phyloP scores from a whole-genome alignment of 495 filamentous ascomycete genomes.

The Podospora fimiseda region DNA sequence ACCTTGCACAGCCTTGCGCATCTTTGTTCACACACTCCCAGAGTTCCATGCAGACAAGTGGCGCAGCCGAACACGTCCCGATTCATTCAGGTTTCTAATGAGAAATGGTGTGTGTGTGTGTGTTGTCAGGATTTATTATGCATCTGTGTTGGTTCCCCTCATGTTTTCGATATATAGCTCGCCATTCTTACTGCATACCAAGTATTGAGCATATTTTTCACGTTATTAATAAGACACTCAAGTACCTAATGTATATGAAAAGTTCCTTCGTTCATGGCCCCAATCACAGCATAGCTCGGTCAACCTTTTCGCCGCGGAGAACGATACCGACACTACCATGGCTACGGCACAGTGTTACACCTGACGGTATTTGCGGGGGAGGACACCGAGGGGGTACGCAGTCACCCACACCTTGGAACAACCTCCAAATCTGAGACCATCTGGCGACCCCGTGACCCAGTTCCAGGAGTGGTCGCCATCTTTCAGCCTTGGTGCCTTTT shows the following conservation, averaged over 20 bases:
- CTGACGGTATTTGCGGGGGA: neutral
- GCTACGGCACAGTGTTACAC: neutral
- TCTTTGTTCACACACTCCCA: neutral
- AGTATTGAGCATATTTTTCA: conserved; percentile 8
- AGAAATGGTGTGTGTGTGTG: conserved; percentile 23
- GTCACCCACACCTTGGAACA: too few relatives aligned
- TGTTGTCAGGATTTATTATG: conserved; percentile 13
- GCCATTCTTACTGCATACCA: conserved; percentile 3
- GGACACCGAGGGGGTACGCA: too few relatives aligned
- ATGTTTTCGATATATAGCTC: conserved; percentile 23
- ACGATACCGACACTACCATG: neutral
- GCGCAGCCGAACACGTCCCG: neutral
- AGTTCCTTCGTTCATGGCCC: conserved; percentile 1
- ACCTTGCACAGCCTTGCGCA: neutral
- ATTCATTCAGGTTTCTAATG: neutral
- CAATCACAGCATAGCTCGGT: conserved; percentile 5
- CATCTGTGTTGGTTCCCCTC: conserved; percentile 9
- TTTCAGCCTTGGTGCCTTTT: neutral
- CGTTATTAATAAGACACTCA: conserved; percentile 23
- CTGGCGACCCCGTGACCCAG: too few relatives aligned
- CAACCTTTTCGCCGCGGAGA: conserved; percentile 3
- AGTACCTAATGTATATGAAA: conserved; percentile 11
- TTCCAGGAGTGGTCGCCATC: neutral
- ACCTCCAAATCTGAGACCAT: too few relatives aligned
- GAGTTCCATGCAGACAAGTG: neutral